Evolutionary conservation across 345 rosid species (phyloP).

Genomic region (Garcia nutans): DNA sequence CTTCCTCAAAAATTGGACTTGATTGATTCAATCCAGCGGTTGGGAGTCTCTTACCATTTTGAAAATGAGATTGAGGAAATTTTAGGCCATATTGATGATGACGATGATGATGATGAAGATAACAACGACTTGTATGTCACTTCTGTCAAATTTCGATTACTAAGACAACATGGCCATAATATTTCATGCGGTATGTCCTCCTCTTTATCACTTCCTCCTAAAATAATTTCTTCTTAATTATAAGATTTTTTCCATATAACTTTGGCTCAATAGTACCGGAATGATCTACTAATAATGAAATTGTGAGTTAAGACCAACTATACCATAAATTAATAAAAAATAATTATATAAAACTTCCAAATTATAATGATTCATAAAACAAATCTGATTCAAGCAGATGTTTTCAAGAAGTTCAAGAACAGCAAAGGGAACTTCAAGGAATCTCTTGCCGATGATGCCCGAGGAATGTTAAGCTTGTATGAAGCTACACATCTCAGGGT

Average conservation of each 20-base stretch:
- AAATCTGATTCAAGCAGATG: constrained; percentile 14
- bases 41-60: constrained; percentile 54
- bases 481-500: constrained; percentile 21
- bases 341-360: too few relatives aligned
- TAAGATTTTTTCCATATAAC: too few relatives aligned
- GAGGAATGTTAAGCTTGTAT: constrained; percentile 22
- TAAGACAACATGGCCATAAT: constrained; percentile 30
- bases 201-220: background rate
- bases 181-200: background rate
- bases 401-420: constrained; percentile 35
- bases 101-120: background rate
- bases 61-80: constrained; percentile 33
- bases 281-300: too few relatives aligned
- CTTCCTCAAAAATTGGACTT: constrained; percentile 13
- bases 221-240: too few relatives aligned
- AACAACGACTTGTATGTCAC: constrained; percentile 3
- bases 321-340: too few relatives aligned
- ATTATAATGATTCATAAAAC: too few relatives aligned
- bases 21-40: constrained; percentile 37
- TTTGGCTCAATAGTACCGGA: too few relatives aligned
- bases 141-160: constrained; percentile 29
- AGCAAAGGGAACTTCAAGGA: constrained; percentile 18
- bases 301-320: too few relatives aligned
- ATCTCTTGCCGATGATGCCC: background rate
- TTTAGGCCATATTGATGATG: background rate